These are phyloP conservation scores for Spergularia bocconei DNA, from an alignment of 148 eudicot species.

Conservation along the genomic window DNA sequence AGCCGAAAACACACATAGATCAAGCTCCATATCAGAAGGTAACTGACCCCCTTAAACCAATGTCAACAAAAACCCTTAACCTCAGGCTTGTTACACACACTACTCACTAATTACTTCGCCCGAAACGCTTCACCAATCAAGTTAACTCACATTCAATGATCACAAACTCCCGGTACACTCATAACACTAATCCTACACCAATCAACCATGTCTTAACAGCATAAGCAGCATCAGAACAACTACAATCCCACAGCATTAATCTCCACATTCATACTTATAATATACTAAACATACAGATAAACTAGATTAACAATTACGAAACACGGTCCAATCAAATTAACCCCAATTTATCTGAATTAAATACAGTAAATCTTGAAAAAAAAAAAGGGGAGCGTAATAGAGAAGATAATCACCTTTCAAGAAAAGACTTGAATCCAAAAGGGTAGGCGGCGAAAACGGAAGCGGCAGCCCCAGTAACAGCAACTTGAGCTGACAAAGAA, in stretches of 20 bases:
- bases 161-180: neutral
- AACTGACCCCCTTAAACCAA: too few species aligned
- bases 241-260: neutral
- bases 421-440: slow-evolving; percentile 54
- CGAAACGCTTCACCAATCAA: neutral
- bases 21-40: neutral
- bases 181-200: neutral
- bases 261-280: neutral
- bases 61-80: neutral
- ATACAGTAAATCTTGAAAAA: neutral
- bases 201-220: neutral
- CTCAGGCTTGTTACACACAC: neutral
- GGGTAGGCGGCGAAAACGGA: slow-evolving; percentile 52
- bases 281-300: neutral
- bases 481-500: slow-evolving; percentile 51
- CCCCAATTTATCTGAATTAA: neutral
- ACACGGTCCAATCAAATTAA: neutral
- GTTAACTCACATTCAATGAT: neutral
- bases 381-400: neutral
- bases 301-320: neutral
- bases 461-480: slow-evolving; percentile 56
- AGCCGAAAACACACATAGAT: neutral
- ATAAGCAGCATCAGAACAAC: neutral
- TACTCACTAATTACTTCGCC: neutral
- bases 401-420: slow-evolving; percentile 34